Conservation (phyloP, 164 flowering plant genomes). For the Annona squamosa region DNA sequence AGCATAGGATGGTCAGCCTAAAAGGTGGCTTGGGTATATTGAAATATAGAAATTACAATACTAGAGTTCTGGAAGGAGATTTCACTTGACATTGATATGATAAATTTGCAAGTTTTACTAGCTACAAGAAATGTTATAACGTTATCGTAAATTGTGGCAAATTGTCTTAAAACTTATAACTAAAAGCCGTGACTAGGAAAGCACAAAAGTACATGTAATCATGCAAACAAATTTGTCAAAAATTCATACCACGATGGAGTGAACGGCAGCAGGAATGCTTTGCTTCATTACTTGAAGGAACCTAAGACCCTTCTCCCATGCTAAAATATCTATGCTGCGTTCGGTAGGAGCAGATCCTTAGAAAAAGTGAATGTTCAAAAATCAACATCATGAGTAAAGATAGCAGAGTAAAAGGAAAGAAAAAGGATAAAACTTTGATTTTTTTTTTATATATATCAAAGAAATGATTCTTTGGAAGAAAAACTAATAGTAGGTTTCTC, state of each 20-base stretch:
- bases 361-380: slow-evolving; percentile 74
- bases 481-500: background rate
- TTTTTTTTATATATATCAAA: no score
- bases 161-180: background rate
- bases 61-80: no score
- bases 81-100: no score
- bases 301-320: slow-evolving; percentile 80
- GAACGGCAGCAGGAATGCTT: slow-evolving; percentile 82
- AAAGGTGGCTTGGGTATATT: no score
- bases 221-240: slow-evolving; percentile 2
- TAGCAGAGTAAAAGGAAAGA: background rate
- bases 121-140: background rate
- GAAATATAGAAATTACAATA: no score
- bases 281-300: slow-evolving; percentile 62
- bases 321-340: slow-evolving; percentile 99
- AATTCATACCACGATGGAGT: slow-evolving; percentile 80
- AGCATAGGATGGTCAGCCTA: no score
- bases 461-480: no score
- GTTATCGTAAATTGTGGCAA: background rate
- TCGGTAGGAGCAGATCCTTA: slow-evolving; percentile 99
- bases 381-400: slow-evolving; percentile 57
- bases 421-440: background rate
- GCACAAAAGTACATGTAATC: background rate
- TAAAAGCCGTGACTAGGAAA: background rate
- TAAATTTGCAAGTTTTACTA: no score